Evolutionary conservation across 176 grass and related monocot species (phyloP), one percentile per base, ranked within the genome.

Genomic region (Rhynchospora breviuscula): DNA sequence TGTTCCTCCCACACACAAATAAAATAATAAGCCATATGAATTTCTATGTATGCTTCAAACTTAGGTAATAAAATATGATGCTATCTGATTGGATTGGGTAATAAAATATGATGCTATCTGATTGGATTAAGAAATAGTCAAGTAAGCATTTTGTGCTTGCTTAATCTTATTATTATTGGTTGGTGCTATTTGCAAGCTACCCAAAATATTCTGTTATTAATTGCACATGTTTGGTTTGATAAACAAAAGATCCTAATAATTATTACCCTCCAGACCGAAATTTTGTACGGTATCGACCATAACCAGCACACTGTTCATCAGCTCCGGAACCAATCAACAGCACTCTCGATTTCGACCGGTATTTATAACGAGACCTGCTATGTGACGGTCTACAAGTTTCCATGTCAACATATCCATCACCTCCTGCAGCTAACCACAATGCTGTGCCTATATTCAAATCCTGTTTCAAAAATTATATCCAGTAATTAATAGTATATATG

Each of bases 401-500:
- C 96, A 85, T n/a, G n/a, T 93, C 89, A 49, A 98, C 93, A 86
- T 89, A 98, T 84, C 96, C 96, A 73, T 93, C 91, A 63, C 92
- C 92, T 76, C 88, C 48, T 89, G 96, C 91, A 90, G 96, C 96
- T 86, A 98, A 90, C 91, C 91, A 95, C 35, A 98, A 90, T 63
- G 96, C 91, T 83, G 91, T 89, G 33, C 96, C 93, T 78, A 98
- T 98, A 70, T 98, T 95, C 67, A 98, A 86, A 93, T 98, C 96
- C 93, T 95, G 84, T 31, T 80, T 90, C 63, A 10, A 58, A 79
- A 59, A 56, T 6, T 43, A 82, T 22, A 31, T 67, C 52, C 5
- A 31, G 5, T 33, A 71, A 86, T 4, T n/a, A 69, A 74, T 73
- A 56, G 63, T 29, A 21, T 29, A 21, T 23, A 83, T 65, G 1